phyloP scores from a whole-genome alignment of 345 rosid genomes.

The Durio zibethinus region DNA sequence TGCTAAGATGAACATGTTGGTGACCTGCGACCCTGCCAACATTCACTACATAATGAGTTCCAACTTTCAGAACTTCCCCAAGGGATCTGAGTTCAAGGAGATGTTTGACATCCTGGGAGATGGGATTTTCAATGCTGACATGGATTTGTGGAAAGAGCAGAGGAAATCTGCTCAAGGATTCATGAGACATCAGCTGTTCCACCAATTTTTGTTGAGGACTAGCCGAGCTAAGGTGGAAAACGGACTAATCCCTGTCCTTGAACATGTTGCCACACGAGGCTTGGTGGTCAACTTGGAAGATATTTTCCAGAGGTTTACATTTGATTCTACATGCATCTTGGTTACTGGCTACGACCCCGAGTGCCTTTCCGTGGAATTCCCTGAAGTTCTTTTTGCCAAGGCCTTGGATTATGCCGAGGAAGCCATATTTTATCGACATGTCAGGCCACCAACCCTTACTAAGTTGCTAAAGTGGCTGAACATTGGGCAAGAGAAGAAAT shows the following conservation, averaged over 20 bases:
- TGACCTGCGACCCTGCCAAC: conserved; percentile 53
- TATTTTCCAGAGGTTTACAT: conserved; percentile 43
- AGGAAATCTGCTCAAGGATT: conserved; percentile 36
- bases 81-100: conserved; percentile 48
- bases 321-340: conserved; percentile 37
- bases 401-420: conserved; percentile 43
- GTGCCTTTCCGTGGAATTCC: conserved; percentile 33
- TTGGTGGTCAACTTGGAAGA: conserved; percentile 41
- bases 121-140: conserved; percentile 53
- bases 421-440: conserved; percentile 43
- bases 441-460: conserved; percentile 36
- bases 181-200: conserved; percentile 31
- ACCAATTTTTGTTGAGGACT: conserved; percentile 24
- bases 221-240: conserved; percentile 37
- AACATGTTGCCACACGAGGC: conserved; percentile 29
- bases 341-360: conserved; percentile 45
- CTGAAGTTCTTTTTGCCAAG: conserved; percentile 15
- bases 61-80: conserved; percentile 52
- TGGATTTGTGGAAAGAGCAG: conserved; percentile 43
- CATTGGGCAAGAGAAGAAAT: conserved; percentile 39
- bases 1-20: conserved; percentile 21
- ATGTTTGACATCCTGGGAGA: conserved; percentile 52
- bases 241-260: conserved; percentile 44
- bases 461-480: conserved; percentile 46
- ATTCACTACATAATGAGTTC: conserved; percentile 55